phyloP scores from a whole-genome alignment of 1,284 basidiomycete genomes.

The Cryptococcus sp. region DNA sequence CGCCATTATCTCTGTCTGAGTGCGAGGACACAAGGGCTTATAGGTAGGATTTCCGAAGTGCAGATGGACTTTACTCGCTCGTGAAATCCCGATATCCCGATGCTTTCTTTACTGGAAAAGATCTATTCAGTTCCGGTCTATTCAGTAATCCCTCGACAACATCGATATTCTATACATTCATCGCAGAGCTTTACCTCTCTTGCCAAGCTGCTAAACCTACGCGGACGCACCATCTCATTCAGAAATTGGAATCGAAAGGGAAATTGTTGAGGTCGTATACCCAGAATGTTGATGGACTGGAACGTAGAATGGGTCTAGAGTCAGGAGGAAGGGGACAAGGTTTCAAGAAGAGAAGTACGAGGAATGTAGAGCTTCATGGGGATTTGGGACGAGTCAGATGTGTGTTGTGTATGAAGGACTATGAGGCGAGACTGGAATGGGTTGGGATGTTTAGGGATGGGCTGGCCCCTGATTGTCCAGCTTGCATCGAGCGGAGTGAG shows the following conservation, averaged over 20 bases:
- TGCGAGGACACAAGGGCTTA: background rate
- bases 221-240: slow-evolving; percentile 82
- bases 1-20: background rate
- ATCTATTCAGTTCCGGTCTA: slow-evolving; percentile 80
- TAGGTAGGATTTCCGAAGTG: slow-evolving; percentile 78
- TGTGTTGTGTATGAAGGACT: slow-evolving; percentile 70
- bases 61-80: slow-evolving; percentile 79
- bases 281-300: slow-evolving; percentile 92
- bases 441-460: slow-evolving; percentile 64
- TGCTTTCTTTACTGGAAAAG: slow-evolving; percentile 77
- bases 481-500: slow-evolving; percentile 72
- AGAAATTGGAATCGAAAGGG: slow-evolving; percentile 74
- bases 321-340: slow-evolving; percentile 55
- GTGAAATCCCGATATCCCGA: slow-evolving; percentile 80
- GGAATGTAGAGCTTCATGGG: slow-evolving; percentile 86
- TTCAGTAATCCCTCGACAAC: slow-evolving; percentile 77
- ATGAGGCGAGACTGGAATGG: slow-evolving; percentile 61
- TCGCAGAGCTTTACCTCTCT: slow-evolving; percentile 78
- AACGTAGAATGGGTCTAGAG: slow-evolving; percentile 72
- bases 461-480: slow-evolving; percentile 71
- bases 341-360: slow-evolving; percentile 62
- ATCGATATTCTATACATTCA: slow-evolving; percentile 88
- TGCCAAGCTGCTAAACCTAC: slow-evolving; percentile 77
- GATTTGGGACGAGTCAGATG: slow-evolving; percentile 85
- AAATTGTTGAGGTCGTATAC: slow-evolving; percentile 86